These are phyloP conservation scores for Malassezia equina DNA, from an alignment of 1,284 basidiomycete species.

Conservation along the genomic window DNA sequence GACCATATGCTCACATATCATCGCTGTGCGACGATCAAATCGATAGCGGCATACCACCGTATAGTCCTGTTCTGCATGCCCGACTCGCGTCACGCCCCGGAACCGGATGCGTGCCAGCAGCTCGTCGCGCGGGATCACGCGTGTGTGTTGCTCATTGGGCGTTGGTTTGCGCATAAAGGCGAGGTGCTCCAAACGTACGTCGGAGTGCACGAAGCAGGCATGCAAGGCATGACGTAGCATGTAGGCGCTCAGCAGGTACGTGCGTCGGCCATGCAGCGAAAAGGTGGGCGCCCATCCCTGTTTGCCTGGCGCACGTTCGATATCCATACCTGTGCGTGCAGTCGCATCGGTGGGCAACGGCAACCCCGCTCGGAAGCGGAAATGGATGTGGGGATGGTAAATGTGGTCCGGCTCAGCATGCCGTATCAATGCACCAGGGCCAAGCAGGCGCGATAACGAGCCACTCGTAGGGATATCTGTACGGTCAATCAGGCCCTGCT, in stretches of 20 bases:
- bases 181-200: constrained; percentile 6
- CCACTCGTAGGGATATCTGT: neutral
- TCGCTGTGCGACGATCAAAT: constrained; percentile 35
- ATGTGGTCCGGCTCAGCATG: neutral
- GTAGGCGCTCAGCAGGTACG: constrained; percentile 8
- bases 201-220: neutral
- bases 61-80: constrained; percentile 31
- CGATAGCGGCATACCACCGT: constrained; percentile 41
- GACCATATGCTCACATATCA: constrained; percentile 32
- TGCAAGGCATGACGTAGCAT: constrained; percentile 8
- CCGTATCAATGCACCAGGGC: neutral
- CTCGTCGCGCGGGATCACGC: constrained; percentile 19
- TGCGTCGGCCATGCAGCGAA: constrained; percentile 8
- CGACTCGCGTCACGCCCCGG: constrained; percentile 29
- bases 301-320: neutral
- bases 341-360: neutral
- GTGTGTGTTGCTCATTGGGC: neutral
- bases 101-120: constrained; percentile 32
- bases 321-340: neutral
- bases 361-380: constrained; percentile 5
- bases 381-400: constrained; percentile 12
- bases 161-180: neutral
- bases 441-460: neutral
- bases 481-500: constrained; percentile 8
- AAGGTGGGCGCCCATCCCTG: constrained; percentile 8